phyloP scores from a whole-genome alignment of 1,139 yeast species.

The Scheffersomyces insectosa region DNA sequence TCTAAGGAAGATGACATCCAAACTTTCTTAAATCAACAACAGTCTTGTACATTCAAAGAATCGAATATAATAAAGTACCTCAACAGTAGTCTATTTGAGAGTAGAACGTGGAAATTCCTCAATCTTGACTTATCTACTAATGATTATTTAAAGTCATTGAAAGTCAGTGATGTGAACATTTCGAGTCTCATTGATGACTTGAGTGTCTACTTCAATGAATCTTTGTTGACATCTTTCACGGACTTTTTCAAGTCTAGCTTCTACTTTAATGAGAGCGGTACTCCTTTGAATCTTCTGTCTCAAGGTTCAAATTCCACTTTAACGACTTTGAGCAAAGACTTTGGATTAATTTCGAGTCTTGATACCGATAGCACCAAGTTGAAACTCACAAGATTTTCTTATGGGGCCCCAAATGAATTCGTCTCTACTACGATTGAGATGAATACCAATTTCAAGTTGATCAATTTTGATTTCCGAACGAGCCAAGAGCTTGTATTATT shows the following conservation, averaged over 20 bases:
- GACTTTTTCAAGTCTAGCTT: constrained; percentile 14
- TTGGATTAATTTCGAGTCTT: neutral
- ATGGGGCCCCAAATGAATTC: neutral
- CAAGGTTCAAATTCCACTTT: neutral
- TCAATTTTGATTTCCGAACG: constrained; percentile 16
- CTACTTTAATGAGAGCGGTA: neutral
- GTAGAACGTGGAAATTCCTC: constrained; percentile 26
- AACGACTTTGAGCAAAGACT: constrained; percentile 2
- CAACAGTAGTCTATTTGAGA: constrained; percentile 25
- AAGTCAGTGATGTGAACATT: constrained; percentile 7
- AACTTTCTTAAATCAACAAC: constrained; percentile 20
- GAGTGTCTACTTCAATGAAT: constrained; percentile 8
- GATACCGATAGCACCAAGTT: neutral
- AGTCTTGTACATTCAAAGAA: constrained; percentile 19
- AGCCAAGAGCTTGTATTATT: constrained; percentile 13
- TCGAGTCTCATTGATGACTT: constrained; percentile 8
- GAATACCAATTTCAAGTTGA: constrained; percentile 3
- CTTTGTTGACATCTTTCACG: constrained; percentile 13
- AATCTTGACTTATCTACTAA: constrained; percentile 17
- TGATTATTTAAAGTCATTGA: constrained; percentile 14
- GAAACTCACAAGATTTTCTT: neutral
- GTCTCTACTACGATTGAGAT: neutral
- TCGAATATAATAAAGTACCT: constrained; percentile 33
- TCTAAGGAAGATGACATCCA: constrained; percentile 37
- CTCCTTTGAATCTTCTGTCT: constrained; percentile 4